A percentile compares a stretch with the other conserved stretches of the same genome.
Conservation (phyloP, 192 early-diverging fungal species). For the Coemansia sp. region DNA sequence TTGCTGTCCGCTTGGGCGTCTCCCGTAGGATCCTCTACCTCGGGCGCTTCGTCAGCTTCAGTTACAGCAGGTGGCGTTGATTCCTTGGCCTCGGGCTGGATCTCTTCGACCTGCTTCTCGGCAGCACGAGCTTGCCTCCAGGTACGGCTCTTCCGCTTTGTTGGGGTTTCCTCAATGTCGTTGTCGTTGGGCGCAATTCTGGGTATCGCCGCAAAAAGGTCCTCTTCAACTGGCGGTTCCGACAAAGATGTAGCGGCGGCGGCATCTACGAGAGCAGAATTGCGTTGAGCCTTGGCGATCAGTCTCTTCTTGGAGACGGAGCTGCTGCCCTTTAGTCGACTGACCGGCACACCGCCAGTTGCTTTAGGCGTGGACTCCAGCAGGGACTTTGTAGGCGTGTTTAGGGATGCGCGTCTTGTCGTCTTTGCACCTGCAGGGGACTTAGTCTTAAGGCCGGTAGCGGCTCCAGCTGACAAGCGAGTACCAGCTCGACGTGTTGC, state of each 20-base stretch:
- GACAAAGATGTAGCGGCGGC: background rate
- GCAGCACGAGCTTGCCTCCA: background rate
- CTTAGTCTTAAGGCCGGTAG: background rate
- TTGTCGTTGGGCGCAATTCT: background rate
- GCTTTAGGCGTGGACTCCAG: background rate
- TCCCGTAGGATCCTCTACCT: background rate
- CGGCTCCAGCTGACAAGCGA: conserved; percentile 1
- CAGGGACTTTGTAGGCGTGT: conserved; percentile 6
- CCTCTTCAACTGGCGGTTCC: background rate
- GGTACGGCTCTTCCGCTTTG: background rate
- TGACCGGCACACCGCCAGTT: conserved; percentile 3
- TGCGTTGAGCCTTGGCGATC: background rate
- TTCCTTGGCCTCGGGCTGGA: background rate
- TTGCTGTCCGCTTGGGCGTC: background rate
- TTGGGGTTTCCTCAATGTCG: background rate
- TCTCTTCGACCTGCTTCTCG: background rate
- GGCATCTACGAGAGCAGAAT: background rate
- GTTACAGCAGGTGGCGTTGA: background rate
- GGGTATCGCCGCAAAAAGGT: background rate
- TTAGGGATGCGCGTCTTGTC: background rate
- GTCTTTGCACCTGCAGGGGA: background rate
- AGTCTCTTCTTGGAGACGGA: background rate
- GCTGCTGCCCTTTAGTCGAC: conserved; percentile 3
- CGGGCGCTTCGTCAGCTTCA: background rate
- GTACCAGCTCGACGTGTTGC: background rate